Percentiles rank a stretch among this genome's conserved stretches.
Conservation (phyloP, 805 yeast species). For the Saccharomycopsis fodiens region DNA sequence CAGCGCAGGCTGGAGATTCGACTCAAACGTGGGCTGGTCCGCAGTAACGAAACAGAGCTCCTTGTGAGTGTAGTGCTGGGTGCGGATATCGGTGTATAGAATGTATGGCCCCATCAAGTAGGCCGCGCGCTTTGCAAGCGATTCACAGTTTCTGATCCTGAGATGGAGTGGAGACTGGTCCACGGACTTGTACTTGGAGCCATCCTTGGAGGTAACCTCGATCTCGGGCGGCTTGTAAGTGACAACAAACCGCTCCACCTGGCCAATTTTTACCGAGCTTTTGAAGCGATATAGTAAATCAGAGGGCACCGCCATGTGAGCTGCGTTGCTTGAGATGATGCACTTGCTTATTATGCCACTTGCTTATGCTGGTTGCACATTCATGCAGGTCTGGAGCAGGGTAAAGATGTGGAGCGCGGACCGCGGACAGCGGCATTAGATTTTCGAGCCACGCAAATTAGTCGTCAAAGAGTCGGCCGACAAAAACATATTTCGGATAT, state of each 20-base stretch:
- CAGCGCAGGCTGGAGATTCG: slow-evolving; percentile 66
- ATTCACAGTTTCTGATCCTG: slow-evolving; percentile 55
- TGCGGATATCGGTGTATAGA: slow-evolving; percentile 62
- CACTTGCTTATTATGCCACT: no score
- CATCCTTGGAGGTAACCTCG: slow-evolving; percentile 28
- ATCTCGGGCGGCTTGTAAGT: slow-evolving; percentile 28
- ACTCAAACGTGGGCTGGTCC: slow-evolving; percentile 70
- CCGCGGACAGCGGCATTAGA: no score
- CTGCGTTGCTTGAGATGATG: no score
- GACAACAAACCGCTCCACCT: slow-evolving; percentile 47
- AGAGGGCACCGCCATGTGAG: not conserved
- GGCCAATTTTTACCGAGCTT: slow-evolving; percentile 49
- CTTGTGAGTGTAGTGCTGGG: slow-evolving; percentile 45
- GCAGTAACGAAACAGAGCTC: slow-evolving; percentile 55
- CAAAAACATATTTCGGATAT: no score
- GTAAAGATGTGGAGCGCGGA: no score
- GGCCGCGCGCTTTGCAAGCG: slow-evolving; percentile 59
- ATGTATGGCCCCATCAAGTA: slow-evolving; percentile 69
- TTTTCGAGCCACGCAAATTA: no score
- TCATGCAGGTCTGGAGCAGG: no score
- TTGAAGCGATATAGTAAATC: slow-evolving; percentile 32
- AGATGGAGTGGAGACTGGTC: slow-evolving; percentile 34
- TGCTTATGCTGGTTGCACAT: no score
- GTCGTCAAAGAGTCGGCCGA: no score
- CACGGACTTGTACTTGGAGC: slow-evolving; percentile 22